Conservation (phyloP, 768 basidiomycete genomes). For the Daedaleopsis nitida region DNA sequence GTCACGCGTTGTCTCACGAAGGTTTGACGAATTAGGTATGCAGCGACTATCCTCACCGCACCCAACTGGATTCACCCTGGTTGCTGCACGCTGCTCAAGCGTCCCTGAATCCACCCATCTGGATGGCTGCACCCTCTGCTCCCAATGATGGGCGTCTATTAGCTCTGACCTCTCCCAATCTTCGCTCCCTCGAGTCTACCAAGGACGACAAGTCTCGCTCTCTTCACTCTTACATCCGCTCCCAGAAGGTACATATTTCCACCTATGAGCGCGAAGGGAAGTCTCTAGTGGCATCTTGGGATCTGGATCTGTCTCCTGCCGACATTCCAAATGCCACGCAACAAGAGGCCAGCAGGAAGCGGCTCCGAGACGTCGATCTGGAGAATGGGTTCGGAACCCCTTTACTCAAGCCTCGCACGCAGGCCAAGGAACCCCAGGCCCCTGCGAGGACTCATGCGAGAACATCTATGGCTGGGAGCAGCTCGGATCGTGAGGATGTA, state of each 20-base stretch:
- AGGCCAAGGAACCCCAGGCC: too few species aligned
- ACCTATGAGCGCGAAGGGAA: conserved; percentile 45
- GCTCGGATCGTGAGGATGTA: neutral
- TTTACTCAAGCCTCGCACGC: conserved; percentile 20
- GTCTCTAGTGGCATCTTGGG: conserved; percentile 25
- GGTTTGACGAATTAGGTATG: neutral
- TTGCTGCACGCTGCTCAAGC: too few species aligned
- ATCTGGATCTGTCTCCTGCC: neutral
- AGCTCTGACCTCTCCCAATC: conserved; percentile 11
- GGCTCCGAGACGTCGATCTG: neutral
- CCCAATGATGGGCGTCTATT: neutral
- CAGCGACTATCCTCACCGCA: too few species aligned
- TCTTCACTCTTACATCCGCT: conserved; percentile 50
- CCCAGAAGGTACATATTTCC: conserved; percentile 48
- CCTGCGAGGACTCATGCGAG: too few species aligned
- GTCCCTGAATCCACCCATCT: neutral
- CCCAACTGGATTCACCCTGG: too few species aligned
- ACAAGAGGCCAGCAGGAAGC: neutral
- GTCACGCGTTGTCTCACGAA: neutral
- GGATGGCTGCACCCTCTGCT: neutral
- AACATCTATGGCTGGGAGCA: too few species aligned
- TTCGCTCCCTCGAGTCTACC: conserved; percentile 10
- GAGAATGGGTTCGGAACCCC: conserved; percentile 19
- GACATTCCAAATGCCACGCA: neutral
- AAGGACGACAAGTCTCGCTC: conserved; percentile 43